phyloP scores from a whole-genome alignment of 164 flowering plant species.

The Piper betle region DNA sequence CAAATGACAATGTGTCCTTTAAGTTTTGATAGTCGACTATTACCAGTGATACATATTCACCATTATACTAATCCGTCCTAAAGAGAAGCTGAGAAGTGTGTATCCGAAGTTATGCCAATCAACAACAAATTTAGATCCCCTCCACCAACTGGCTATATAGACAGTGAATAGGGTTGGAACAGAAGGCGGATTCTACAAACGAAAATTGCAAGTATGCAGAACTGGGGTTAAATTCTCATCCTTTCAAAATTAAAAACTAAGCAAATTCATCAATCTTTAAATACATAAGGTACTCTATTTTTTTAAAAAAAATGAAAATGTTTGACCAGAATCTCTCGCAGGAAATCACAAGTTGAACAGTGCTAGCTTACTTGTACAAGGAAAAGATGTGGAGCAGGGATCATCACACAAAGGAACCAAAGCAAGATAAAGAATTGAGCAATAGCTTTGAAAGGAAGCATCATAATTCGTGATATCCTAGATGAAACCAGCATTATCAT shows the following conservation, averaged over 20 bases:
- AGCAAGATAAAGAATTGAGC: slow-evolving; percentile 66
- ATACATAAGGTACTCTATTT: no score
- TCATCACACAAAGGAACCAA: slow-evolving; percentile 59
- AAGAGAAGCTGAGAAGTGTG: slow-evolving; percentile 63
- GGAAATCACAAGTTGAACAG: no score
- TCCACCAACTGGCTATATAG: slow-evolving; percentile 76
- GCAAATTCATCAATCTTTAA: no score
- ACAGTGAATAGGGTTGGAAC: slow-evolving; percentile 89
- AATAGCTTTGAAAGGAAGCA: slow-evolving; percentile 22
- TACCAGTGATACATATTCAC: slow-evolving; percentile 77
- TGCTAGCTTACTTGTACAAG: slow-evolving; percentile 59
- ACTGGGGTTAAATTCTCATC: not conserved
- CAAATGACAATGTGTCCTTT: not conserved
- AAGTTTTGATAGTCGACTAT: not conserved
- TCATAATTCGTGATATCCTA: slow-evolving; percentile 33
- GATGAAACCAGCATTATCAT: slow-evolving; percentile 29
- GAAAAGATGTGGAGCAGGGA: slow-evolving; percentile 70
- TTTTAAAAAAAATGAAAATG: no score
- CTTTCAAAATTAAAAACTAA: not conserved
- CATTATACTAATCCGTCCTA: slow-evolving; percentile 71
- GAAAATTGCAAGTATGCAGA: not conserved
- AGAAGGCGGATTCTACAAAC: slow-evolving; percentile 86
- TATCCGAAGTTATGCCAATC: slow-evolving; percentile 99
- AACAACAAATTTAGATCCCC: slow-evolving; percentile 46
- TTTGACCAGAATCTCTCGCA: no score